Base-by-base conservation (phyloP, 257 asterid genomes). In the Nicotiana sylvestris region DNA sequence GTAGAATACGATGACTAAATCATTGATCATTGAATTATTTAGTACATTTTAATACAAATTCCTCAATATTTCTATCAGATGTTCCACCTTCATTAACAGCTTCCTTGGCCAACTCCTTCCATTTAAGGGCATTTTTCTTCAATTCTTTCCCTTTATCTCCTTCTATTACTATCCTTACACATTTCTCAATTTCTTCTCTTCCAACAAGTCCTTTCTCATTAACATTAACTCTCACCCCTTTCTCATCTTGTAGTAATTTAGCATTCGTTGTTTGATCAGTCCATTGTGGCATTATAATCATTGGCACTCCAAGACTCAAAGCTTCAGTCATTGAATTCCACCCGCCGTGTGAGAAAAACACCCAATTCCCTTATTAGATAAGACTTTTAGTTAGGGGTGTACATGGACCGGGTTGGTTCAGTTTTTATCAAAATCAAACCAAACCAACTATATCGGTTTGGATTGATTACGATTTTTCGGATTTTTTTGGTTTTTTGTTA, bases 231-330 rank as follows among this genome's bases (percentile, higher is more conserved):
- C 21, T 21, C 21, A 21, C 21, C 21, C 21, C 21, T 21, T 21
- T 21, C 21, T 21, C 21, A 21, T 21, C 21, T 21, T 21, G 21
- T 21, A 21, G 21, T 21, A 21, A 21, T 21, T 21, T 21, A 21
- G 21, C 21, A 21, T 21, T 21, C 21, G 21, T 21, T 21, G 21
- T 21, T 21, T 21, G 21, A 21, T 21, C 21, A 21, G 21, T 21
- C 97, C 97, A 95, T 18, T 88, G 90, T 1, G 97, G 98, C 93
- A 93, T 89, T 6, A 85, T 92, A 62, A 95, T 93, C 93, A 92
- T 89, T 5, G 97, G 96, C 85, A 93, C 91, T 1, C 97, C 98
- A 74, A 91, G 35, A 46, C 95, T 86, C 88, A 93, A 57, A 6
- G 97, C 91, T 79, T 94, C 97, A 0, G 87, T 56, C 0, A 90